phyloP scores from a whole-genome alignment of 2,329 filamentous ascomycete species.

The Pseudogymnoascus sp. region DNA sequence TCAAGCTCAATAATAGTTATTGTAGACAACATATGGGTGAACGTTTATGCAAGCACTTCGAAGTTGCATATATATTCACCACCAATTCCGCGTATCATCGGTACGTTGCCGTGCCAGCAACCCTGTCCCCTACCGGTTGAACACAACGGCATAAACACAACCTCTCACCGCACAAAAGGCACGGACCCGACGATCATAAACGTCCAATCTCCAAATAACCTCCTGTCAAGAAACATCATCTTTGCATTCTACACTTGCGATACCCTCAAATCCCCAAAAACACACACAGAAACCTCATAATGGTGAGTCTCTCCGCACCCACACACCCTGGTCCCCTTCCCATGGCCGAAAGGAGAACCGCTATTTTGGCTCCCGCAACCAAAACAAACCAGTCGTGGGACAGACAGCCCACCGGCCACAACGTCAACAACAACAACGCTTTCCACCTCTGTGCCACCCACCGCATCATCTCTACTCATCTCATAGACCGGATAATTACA shows the following conservation, averaged over 20 bases:
- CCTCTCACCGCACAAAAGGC: conserved; percentile 6
- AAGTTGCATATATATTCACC: background rate
- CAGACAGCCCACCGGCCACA: background rate
- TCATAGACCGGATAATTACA: background rate
- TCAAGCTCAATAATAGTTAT: background rate
- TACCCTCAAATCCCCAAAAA: background rate
- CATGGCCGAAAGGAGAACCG: background rate
- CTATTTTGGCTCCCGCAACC: conserved; percentile 4
- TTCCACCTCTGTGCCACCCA: background rate
- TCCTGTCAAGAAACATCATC: background rate
- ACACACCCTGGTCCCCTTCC: background rate
- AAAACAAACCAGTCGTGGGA: background rate
- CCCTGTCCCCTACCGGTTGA: background rate
- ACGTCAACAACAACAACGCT: background rate
- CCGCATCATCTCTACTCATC: background rate
- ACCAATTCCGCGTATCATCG: background rate
- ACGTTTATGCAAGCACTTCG: conserved; percentile 1
- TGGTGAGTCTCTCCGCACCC: background rate
- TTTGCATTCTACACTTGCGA: background rate
- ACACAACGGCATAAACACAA: conserved; percentile 7
- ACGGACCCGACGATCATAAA: conserved; percentile 5
- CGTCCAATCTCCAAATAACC: conserved; percentile 3
- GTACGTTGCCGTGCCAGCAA: conserved; percentile 2
- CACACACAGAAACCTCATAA: background rate
- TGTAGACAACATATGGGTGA: background rate